phyloP scores from a whole-genome alignment of 805 yeast genomes.

The Monosporozyma aerobia region DNA sequence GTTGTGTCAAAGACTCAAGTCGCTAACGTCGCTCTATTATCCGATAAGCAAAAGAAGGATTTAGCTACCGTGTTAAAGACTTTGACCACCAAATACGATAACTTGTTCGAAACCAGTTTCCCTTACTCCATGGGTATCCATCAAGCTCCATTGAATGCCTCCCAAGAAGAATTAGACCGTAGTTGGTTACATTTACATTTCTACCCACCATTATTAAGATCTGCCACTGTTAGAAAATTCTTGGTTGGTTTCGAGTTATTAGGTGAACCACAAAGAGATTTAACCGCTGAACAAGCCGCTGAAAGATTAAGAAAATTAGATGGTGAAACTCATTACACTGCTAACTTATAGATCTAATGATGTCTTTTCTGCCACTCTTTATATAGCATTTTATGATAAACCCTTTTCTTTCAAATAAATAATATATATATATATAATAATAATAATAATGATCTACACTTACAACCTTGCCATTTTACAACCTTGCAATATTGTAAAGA shows the following conservation, averaged over 20 bases:
- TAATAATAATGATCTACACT: too few species aligned
- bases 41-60: conserved; percentile 39
- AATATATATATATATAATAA: background rate
- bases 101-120: conserved; percentile 57
- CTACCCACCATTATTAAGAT: conserved; percentile 67
- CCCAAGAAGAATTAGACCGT: conserved; percentile 34
- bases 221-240: conserved; percentile 68
- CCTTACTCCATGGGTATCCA: conserved; percentile 80
- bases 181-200: conserved; percentile 68
- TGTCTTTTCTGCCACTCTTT: background rate
- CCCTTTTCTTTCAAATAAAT: background rate
- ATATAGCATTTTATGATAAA: background rate
- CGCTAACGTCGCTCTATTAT: conserved; percentile 40
- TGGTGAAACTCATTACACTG: conserved; percentile 32
- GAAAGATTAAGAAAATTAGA: conserved; percentile 38
- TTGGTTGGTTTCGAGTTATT: conserved; percentile 63
- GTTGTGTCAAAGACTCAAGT: conserved; percentile 49
- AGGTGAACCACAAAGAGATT: conserved; percentile 53
- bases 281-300: conserved; percentile 27
- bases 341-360: conserved; percentile 28
- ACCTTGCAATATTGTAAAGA: too few species aligned
- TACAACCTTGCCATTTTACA: too few species aligned
- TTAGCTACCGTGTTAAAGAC: conserved; percentile 45
- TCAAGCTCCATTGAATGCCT: conserved; percentile 53
- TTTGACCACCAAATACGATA: conserved; percentile 60